phyloP scores from a whole-genome alignment of 1,284 basidiomycete genomes.

The Coniophora puteana region DNA sequence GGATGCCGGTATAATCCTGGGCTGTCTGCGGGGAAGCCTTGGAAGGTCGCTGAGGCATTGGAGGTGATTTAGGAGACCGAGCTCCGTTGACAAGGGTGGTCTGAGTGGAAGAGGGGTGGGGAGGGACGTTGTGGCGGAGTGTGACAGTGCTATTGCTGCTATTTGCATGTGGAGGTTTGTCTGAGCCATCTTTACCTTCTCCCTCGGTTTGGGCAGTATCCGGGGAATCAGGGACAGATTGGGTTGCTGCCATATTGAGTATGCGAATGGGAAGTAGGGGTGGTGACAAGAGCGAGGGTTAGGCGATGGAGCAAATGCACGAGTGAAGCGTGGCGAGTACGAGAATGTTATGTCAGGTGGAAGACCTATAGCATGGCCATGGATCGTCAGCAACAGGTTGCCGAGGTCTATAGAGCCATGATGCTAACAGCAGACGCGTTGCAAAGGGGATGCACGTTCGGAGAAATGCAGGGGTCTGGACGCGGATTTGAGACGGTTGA shows the following conservation, averaged over 20 bases:
- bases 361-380: constrained; percentile 2
- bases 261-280: constrained; percentile 1
- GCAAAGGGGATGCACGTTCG: constrained; percentile 11
- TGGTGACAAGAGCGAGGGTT: constrained; percentile 9
- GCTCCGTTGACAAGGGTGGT: constrained; percentile 19
- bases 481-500: too few relatives aligned
- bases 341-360: constrained; percentile 10
- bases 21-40: background rate
- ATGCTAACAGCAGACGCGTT: constrained; percentile 27
- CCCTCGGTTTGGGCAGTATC: constrained; percentile 53
- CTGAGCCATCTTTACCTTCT: constrained; percentile 54
- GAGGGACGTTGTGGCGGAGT: constrained; percentile 16
- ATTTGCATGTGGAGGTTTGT: constrained; percentile 50
- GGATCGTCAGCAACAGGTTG: background rate
- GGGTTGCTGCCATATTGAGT: too few relatives aligned
- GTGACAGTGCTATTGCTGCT: constrained; percentile 18
- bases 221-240: constrained; percentile 41
- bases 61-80: constrained; percentile 13
- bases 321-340: constrained; percentile 12
- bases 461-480: constrained; percentile 5
- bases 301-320: constrained; percentile 1
- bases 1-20: constrained; percentile 24
- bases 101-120: constrained; percentile 1
- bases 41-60: constrained; percentile 9
- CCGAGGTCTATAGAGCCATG: constrained; percentile 31